Base-by-base conservation (phyloP, 495 filamentous ascomycete species). In the Trichoderma erinaceum region DNA sequence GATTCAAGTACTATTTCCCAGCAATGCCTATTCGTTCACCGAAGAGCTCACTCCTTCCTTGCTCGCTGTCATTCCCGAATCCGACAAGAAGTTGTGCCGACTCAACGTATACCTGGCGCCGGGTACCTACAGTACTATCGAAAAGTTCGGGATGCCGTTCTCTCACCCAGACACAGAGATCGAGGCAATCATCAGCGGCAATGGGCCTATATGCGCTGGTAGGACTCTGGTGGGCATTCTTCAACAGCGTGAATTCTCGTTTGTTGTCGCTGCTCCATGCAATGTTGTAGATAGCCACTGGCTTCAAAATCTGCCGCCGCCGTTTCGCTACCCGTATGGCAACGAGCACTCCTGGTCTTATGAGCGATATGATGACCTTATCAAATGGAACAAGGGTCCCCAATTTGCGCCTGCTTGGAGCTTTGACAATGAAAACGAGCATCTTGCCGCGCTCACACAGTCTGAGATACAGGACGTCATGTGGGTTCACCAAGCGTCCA, bases 341-440 rank as follows among this genome's bases (percentile, higher is more conserved):
- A 12, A 46, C 1, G 43, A 16, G 12, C 43, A 46, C 43, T 46
- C 12, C 18, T 46, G 43, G 43, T 46, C 43, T 46, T 16, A 16
- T 16, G 4, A 46, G 18, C 43, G 18, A 46, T 46, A 46, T 5
- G 43, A 46, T 15, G 43, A 46, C 2, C 4, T 38, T 7, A 38
- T 38, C 35, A 7, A 6, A 38, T 7, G 8, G 35, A 38, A 38
- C 35, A 67, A 52, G 66, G 27, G 66, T 18, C 23, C 32, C 13
- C 41, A 52, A 29, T 67, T 67, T 48, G 6, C 3, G 3, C 18
- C 25, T 15, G 23, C 23, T 7, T 41, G 21, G 23, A 21, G 13
- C 4, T 67, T 52, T 21, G 46, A 56, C 6, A 48, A 56, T 21
- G 43, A 67, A 44, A 52, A 67, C 15, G 43, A n/a, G 13, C 44